These are phyloP conservation scores for Avena eriantha DNA, from an alignment of 176 grass and related monocot species.

Conservation along the genomic window DNA sequence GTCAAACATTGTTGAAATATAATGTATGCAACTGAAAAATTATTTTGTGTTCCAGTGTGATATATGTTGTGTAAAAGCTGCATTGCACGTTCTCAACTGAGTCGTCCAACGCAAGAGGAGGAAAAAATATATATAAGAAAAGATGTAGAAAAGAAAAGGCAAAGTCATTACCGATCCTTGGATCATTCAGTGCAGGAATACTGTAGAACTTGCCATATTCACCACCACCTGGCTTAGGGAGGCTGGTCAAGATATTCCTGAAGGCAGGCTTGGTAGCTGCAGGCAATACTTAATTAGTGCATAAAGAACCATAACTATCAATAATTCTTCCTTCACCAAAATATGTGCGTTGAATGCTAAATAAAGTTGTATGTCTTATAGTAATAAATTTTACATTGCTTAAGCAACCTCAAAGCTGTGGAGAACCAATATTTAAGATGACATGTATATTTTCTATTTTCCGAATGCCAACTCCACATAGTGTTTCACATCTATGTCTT, in stretches of 20 bases:
- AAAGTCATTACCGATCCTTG: conserved; percentile 72
- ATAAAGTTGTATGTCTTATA: no score
- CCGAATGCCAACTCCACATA: no score
- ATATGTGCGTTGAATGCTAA: no score
- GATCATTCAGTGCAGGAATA: conserved; percentile 80
- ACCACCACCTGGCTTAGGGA: conserved; percentile 81
- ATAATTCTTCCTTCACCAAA: no score
- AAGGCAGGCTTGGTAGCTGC: conserved; percentile 67
- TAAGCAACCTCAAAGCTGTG: no score
- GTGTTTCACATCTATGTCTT: no score
- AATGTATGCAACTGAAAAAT: neutral
- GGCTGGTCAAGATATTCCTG: conserved; percentile 71
- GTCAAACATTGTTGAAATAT: no score
- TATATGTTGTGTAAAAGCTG: neutral
- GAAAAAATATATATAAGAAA: neutral
- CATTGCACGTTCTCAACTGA: neutral
- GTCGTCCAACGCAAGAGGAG: neutral
- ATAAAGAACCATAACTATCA: neutral
- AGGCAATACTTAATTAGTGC: neutral
- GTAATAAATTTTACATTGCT: no score
- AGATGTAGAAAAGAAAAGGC: conserved; percentile 1
- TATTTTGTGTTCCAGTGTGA: neutral
- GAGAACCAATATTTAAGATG: no score
- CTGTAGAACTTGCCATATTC: conserved; percentile 95
- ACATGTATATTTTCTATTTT: no score